Base-by-base conservation (phyloP, 179 eudicot species). In the Beta macrorhiza region DNA sequence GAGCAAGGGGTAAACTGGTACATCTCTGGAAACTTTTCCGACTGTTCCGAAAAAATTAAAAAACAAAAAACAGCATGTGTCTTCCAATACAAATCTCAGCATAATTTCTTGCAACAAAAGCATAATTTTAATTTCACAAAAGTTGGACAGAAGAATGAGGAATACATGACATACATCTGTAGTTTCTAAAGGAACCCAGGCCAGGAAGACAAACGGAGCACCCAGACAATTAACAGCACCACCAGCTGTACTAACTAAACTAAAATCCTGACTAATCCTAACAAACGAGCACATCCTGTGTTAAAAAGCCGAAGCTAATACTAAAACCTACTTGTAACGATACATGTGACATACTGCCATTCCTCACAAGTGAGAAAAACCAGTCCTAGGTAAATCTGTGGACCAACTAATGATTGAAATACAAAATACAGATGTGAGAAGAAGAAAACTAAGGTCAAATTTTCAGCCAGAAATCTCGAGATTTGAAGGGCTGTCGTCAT, bases 391-490 rank as follows among this genome's bases (percentile, higher is more conserved):
- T 77, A 76, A 81, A 32, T n/a, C 42, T 72, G 78, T 44, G 84
- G 61, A 78, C 74, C 14, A 3, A 78, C 81, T 64, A 64, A 72
- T 44, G 45, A n/a, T 14, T 47, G 62, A 67, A 47, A 45, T 53
- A 74, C 67, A 56, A 47, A 47, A 55, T 78, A 76, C 79, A 76
- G 51, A 68, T 56, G 69, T 76, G 79, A 12, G 71, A 20, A 0
- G 44, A 65, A 63, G 44, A 65, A 63, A 75, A 75, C 61, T 45
- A 55, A 74, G 64, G 77, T 74, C 77, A 74, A 62, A 25, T 73
- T 72, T 14, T 83, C 84, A 88, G 80, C 90, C 84, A 17, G 88
- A 82, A 71, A 88, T 70, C 77, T 86, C 87, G 7, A 77, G 76
- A 22, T 86, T 84, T 20, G 72, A 81, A 22, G 83, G 84, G 77